A percentile compares a stretch with the other conserved stretches of the same genome.
Evolutionary conservation across 192 early-diverging fungal genomes (phyloP).

Genomic region (Coemansia sp.): DNA sequence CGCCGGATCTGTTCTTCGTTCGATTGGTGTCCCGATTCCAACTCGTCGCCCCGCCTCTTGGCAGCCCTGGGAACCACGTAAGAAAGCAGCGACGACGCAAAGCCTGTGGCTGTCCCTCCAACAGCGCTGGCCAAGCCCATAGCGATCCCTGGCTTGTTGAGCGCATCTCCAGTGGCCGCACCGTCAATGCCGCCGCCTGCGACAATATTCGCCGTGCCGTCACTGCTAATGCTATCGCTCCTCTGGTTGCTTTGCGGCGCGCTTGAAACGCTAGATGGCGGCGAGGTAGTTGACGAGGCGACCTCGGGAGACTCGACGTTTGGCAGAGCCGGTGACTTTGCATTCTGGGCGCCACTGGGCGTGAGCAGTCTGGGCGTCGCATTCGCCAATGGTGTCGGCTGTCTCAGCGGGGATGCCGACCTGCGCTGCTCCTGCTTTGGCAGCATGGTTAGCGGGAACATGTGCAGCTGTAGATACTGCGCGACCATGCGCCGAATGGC

Average conservation of each 20-base stretch:
- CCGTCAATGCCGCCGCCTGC: too few relatives aligned
- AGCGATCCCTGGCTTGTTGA: too few relatives aligned
- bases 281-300: constrained; percentile 5
- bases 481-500: constrained; percentile 62
- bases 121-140: not conserved
- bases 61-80: constrained; percentile 1
- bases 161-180: too few relatives aligned
- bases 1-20: constrained; percentile 6
- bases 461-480: constrained; percentile 71
- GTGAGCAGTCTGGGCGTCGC: not conserved
- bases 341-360: not conserved
- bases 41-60: not conserved
- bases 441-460: constrained; percentile 72
- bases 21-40: not conserved
- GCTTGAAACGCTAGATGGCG: constrained; percentile 19
- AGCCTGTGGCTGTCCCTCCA: constrained; percentile 6
- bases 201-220: not conserved
- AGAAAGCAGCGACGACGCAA: constrained; percentile 29
- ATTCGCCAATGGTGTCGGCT: not conserved
- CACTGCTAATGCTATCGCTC: constrained; percentile 1
- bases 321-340: not conserved
- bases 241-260: constrained; percentile 8
- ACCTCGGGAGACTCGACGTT: too few relatives aligned
- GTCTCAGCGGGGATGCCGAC: too few relatives aligned
- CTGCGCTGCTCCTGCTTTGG: constrained; percentile 58